Percentiles rank a stretch among this genome's conserved stretches.
Evolutionary conservation across 179 eudicot species (phyloP).

Genomic region (Sideroxylon spinosum): DNA sequence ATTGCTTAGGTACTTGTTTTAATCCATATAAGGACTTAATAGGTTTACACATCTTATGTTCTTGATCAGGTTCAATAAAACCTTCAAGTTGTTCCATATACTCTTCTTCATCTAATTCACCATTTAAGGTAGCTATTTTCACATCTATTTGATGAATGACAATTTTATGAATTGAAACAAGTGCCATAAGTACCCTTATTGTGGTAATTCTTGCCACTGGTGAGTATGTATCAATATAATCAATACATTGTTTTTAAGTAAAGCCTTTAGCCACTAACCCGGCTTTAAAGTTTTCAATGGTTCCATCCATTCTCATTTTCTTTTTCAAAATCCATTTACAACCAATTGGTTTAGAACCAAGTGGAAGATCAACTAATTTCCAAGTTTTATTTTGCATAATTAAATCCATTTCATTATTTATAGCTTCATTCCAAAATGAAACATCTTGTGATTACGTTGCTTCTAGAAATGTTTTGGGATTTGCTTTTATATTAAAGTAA

Average conservation of each 20-base stretch:
- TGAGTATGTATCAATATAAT: background rate
- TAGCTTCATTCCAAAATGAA: conserved; percentile 3
- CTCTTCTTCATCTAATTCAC: background rate
- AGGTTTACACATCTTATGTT: background rate
- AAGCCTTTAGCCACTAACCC: background rate
- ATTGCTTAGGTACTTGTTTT: background rate
- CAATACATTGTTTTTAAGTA: background rate
- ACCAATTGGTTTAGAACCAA: background rate
- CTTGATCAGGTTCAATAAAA: background rate
- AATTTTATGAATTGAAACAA: too few species aligned
- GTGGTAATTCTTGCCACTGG: background rate
- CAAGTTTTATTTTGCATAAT: background rate
- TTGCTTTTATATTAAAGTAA: background rate
- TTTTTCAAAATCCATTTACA: background rate
- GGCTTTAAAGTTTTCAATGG: background rate
- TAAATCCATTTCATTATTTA: conserved; percentile 5
- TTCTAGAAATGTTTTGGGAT: background rate
- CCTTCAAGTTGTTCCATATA: background rate
- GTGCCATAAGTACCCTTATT: too few species aligned
- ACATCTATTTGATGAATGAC: too few species aligned
- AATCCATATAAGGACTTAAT: background rate
- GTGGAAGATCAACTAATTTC: background rate
- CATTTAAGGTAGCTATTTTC: too few species aligned
- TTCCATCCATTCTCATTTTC: background rate
- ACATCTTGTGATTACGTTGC: background rate